These are phyloP conservation scores for Hygrophorus pudorinus DNA, from an alignment of 768 basidiomycete genomes.

Conservation along the genomic window DNA sequence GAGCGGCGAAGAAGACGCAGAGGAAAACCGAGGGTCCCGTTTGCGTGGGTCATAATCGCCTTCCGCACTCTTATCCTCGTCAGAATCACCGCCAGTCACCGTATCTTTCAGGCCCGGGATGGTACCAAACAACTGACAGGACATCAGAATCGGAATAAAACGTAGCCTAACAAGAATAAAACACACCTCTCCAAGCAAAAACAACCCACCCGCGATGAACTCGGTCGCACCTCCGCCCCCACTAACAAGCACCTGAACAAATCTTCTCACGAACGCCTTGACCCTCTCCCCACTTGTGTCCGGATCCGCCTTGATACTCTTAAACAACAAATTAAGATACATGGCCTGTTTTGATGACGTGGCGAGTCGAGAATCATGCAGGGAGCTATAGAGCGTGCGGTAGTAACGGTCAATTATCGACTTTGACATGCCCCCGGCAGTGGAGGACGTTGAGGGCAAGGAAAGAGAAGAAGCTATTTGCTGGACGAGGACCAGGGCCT, in stretches of 20 bases:
- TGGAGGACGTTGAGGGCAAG: constrained; percentile 24
- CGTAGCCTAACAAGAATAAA: background rate
- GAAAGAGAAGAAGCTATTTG: constrained; percentile 60
- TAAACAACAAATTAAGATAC: constrained; percentile 93
- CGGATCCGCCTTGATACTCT: constrained; percentile 62
- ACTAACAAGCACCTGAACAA: constrained; percentile 68
- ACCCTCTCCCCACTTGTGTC: constrained; percentile 50
- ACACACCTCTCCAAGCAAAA: constrained; percentile 77
- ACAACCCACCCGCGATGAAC: constrained; percentile 84
- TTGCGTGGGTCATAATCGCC: too few species aligned
- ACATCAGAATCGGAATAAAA: background rate
- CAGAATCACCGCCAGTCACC: constrained; percentile 24
- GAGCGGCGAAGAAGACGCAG: constrained; percentile 68
- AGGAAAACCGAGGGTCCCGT: constrained; percentile 83
- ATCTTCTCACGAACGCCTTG: constrained; percentile 72
- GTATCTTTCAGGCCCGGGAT: constrained; percentile 30
- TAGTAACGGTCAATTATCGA: constrained; percentile 60
- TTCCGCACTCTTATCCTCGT: too few species aligned
- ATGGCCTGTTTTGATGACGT: constrained; percentile 89
- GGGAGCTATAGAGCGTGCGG: constrained; percentile 81
- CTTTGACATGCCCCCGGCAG: constrained; percentile 26
- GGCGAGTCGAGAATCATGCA: constrained; percentile 74
- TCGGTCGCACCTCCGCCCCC: constrained; percentile 71
- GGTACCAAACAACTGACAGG: constrained; percentile 30
- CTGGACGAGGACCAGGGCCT: constrained; percentile 82